Evolutionary conservation across 805 yeast genomes (phyloP).

Genomic region (Candida patagonica): DNA sequence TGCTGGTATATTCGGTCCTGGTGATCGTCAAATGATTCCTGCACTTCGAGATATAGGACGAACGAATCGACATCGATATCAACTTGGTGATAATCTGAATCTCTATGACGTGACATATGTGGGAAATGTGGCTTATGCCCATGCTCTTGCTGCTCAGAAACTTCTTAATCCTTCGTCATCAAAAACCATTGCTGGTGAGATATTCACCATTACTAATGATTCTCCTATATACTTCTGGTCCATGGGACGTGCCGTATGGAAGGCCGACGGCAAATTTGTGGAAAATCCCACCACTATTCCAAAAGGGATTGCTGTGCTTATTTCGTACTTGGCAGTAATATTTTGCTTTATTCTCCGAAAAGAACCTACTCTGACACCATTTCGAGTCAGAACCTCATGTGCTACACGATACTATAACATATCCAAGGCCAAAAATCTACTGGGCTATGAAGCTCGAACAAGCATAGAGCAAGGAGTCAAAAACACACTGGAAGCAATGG

Average conservation of each 20-base stretch:
- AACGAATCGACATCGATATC: conserved; percentile 82
- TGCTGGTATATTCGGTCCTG: conserved; percentile 98
- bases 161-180: conserved; percentile 39
- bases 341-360: conserved; percentile 62
- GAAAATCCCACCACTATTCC: conserved; percentile 56
- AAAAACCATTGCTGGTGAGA: conserved; percentile 62
- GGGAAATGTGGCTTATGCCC: conserved; percentile 98
- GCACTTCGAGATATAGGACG: conserved; percentile 77
- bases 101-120: conserved; percentile 95
- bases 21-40: conserved; percentile 94
- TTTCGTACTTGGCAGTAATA: conserved; percentile 75
- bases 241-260: conserved; percentile 93
- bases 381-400: conserved; percentile 85
- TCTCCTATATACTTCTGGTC: conserved; percentile 96
- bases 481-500: conserved; percentile 80
- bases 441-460: conserved; percentile 77
- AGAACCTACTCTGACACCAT: conserved; percentile 92
- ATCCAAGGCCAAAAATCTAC: conserved; percentile 64
- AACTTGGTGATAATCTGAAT: conserved; percentile 89
- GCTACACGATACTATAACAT: conserved; percentile 92
- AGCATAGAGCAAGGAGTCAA: conserved; percentile 71
- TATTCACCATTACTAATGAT: conserved; percentile 87
- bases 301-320: conserved; percentile 66
- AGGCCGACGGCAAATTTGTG: conserved; percentile 84
- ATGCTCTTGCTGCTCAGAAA: conserved; percentile 81